These are phyloP conservation scores for Leccinum pellstonianum DNA, from an alignment of 768 basidiomycete species.

Conservation along the genomic window DNA sequence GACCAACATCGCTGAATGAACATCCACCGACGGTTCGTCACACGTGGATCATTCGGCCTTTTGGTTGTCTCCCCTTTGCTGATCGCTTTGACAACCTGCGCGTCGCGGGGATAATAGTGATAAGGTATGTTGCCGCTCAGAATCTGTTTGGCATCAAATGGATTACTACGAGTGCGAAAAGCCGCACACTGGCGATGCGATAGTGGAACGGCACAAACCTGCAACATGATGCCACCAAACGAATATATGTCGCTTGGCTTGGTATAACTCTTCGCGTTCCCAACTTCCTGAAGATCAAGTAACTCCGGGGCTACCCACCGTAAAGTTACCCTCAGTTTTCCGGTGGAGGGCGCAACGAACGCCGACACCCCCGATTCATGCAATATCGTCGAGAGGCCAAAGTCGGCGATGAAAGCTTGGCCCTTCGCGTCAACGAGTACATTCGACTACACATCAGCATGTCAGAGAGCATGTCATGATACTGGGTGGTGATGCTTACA, in stretches of 20 bases:
- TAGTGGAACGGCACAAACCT: constrained; percentile 5
- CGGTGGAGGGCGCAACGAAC: constrained; percentile 32
- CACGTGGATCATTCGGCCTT: not conserved
- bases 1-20: constrained; percentile 10
- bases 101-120: constrained; percentile 1
- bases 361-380: constrained; percentile 32
- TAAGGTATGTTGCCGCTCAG: constrained; percentile 5
- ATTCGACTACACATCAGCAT: not conserved
- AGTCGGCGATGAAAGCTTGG: not conserved
- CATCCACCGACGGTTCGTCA: constrained; percentile 6
- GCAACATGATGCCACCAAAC: constrained; percentile 32
- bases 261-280: no score
- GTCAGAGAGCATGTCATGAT: not conserved
- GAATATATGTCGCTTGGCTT: constrained; percentile 13
- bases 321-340: not conserved
- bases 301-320: no score
- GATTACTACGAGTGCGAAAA: not conserved
- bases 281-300: no score
- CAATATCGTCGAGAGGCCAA: constrained; percentile 6
- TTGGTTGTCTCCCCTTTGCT: not conserved
- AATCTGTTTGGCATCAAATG: constrained; percentile 3
- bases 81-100: constrained; percentile 4
- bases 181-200: not conserved
- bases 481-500: not conserved
- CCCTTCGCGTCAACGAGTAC: not conserved